A percentile compares a stretch with the other conserved stretches of the same genome.
Evolutionary conservation across 257 asterid species (phyloP).

Genomic region (Fraxinus excelsior): DNA sequence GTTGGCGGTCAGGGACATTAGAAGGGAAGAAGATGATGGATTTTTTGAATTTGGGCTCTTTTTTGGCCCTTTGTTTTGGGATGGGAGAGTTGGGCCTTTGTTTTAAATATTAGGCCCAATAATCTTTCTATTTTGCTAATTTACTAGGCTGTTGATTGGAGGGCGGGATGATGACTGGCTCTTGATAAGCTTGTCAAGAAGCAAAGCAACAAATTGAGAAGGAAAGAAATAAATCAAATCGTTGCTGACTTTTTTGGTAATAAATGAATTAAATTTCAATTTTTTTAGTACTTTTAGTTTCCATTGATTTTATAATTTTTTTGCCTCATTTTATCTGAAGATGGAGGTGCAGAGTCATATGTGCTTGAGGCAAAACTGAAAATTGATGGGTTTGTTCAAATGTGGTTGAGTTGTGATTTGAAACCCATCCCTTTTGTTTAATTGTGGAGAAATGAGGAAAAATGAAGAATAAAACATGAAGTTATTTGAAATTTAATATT

Average conservation of each 20-base stretch:
- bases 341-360: neutral
- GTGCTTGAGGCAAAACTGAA: neutral
- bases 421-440: neutral
- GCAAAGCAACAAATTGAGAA: slow-evolving; percentile 78
- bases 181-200: slow-evolving; percentile 89
- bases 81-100: too few relatives aligned
- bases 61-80: too few relatives aligned
- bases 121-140: too few relatives aligned
- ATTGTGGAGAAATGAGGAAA: neutral
- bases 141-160: slow-evolving; percentile 82
- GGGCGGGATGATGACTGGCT: slow-evolving; percentile 82
- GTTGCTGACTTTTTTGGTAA: slow-evolving; percentile 25
- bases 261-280: neutral
- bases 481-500: neutral
- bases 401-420: neutral
- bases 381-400: neutral
- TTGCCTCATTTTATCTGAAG: neutral
- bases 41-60: too few relatives aligned
- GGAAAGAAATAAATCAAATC: slow-evolving; percentile 47
- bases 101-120: too few relatives aligned
- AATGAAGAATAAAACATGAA: neutral
- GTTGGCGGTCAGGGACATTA: too few relatives aligned
- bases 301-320: neutral
- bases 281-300: neutral
- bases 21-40: too few relatives aligned